Evolutionary conservation across 495 filamentous ascomycete species (phyloP).

Genomic region (Rhypophila decipiens): DNA sequence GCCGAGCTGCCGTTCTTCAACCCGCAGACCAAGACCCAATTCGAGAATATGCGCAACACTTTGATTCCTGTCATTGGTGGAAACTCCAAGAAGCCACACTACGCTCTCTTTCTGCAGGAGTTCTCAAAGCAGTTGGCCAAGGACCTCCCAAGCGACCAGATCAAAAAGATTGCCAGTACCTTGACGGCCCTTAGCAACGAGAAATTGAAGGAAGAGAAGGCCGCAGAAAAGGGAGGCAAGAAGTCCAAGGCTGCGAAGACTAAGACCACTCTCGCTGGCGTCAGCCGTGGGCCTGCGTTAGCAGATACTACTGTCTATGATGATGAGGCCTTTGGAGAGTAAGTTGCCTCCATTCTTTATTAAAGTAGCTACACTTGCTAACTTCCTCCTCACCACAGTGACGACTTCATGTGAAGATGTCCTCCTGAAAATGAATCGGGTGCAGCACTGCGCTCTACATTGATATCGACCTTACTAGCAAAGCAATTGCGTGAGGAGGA

Average conservation of each 20-base stretch:
- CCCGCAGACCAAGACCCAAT: slow-evolving; percentile 78
- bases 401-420: slow-evolving; percentile 46
- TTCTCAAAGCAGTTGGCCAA: slow-evolving; percentile 81
- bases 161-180: slow-evolving; percentile 86
- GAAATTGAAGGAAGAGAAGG: slow-evolving; percentile 98
- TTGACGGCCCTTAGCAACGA: slow-evolving; percentile 87
- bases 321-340: slow-evolving; percentile 67
- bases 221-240: slow-evolving; percentile 88
- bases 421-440: background rate
- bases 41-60: slow-evolving; percentile 63
- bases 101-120: slow-evolving; percentile 81
- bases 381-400: slow-evolving; percentile 17
- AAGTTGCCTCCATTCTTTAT: slow-evolving; percentile 31
- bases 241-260: slow-evolving; percentile 94
- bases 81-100: slow-evolving; percentile 84
- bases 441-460: slow-evolving; percentile 2
- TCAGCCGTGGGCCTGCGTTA: slow-evolving; percentile 40
- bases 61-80: slow-evolving; percentile 66
- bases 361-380: background rate
- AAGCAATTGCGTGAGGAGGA: slow-evolving; percentile 2
- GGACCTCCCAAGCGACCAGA: slow-evolving; percentile 82
- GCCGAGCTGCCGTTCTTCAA: slow-evolving; percentile 77
- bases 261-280: slow-evolving; percentile 74
- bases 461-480: background rate
- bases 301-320: slow-evolving; percentile 71